phyloP scores from a whole-genome alignment of 169 alveolate species.

The Plasmodium gallinaceum region DNA sequence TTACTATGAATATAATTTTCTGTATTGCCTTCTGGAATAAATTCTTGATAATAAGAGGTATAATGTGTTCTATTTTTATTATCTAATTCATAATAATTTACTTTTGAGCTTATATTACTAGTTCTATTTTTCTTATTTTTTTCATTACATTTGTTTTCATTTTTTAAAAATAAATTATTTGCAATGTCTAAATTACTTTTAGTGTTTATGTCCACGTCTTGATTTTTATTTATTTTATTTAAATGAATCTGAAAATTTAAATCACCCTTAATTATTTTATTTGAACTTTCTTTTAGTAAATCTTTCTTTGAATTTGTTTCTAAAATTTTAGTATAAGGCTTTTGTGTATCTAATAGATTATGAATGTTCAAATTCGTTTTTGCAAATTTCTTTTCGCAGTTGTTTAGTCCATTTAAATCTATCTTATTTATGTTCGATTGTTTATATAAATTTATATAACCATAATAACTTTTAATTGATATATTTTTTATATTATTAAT shows the following conservation, averaged over 20 bases:
- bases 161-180: constrained; percentile 14
- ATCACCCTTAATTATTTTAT: constrained; percentile 58
- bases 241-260: constrained; percentile 15
- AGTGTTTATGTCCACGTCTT: constrained; percentile 46
- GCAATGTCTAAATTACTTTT: constrained; percentile 22
- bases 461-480: constrained; percentile 53
- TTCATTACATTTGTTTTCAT: constrained; percentile 34
- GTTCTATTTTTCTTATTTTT: constrained; percentile 19
- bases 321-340: constrained; percentile 65
- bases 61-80: constrained; percentile 48
- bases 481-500: constrained; percentile 18
- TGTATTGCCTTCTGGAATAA: constrained; percentile 4
- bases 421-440: constrained; percentile 1
- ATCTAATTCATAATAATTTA: constrained; percentile 18
- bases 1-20: constrained; percentile 57
- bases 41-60: constrained; percentile 50
- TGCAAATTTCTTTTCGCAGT: constrained; percentile 14
- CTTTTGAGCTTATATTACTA: constrained; percentile 23
- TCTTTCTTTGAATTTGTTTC: constrained; percentile 72
- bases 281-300: constrained; percentile 59
- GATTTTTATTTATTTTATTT: constrained; percentile 59
- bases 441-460: constrained; percentile 15
- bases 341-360: constrained; percentile 35
- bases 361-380: constrained; percentile 16
- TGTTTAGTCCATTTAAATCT: constrained; percentile 9